Evolutionary conservation across 345 rosid genomes (phyloP), one percentile per base, ranked within the genome.

Genomic region (Hypericum perforatum): DNA sequence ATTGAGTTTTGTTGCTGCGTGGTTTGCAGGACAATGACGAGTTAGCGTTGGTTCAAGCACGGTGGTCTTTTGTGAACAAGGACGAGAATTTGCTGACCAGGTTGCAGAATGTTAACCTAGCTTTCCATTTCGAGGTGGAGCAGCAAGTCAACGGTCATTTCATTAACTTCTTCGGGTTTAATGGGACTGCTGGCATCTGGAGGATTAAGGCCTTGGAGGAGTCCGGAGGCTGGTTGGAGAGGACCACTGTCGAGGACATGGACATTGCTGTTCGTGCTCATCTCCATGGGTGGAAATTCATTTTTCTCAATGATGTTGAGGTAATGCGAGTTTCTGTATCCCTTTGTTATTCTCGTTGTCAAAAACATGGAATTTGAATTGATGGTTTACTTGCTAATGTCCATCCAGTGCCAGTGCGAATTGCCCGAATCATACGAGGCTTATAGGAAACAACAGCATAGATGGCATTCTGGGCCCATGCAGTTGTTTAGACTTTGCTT

Each of bases 391-490:
- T 9, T 45, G 15, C 15, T 45, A 11, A n/a, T 45, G 48, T 45
- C 15, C 6, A 10, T 43, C 13, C 48, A 45, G 48, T 45, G 48
- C 12, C 78, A 82, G 7, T 85, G 95, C 32, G 95, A 89, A 57
- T 58, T 89, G 60, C 95, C 95, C 0, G 95, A 85, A 60, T 89
- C 84, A 47, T 85, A 85, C 54, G 95, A 89, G 75, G 89, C 92
- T 61, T 85, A 85, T 58, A 89, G 82, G 75, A 87, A 84, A 56
- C 94, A 84, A 12, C 96, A 87, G 54, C 96, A 88, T 56, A 78
- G 94, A 3, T 89, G 97, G 97, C 97, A 89, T 60, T 89, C 97
- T 0, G 97, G 97, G 63, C 97, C 97, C 0, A 89, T 89, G 97
- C 97, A 89, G 59, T 79, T 85, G 6, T 85, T 89, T 61, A 78